These are phyloP conservation scores for Cephaloascus albidus DNA, from an alignment of 805 yeast species.

Conservation along the genomic window DNA sequence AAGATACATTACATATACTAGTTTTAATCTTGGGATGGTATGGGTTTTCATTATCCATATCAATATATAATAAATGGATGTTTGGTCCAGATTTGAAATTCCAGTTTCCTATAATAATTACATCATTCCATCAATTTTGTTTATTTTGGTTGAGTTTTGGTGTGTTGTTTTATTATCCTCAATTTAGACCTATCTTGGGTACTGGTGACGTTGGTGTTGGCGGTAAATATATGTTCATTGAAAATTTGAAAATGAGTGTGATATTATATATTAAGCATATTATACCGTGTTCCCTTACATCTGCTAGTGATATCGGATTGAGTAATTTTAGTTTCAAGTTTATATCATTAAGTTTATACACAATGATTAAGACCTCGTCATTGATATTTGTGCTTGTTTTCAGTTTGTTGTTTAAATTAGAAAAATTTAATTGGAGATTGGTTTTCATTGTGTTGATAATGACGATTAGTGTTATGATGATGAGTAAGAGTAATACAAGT, in stretches of 20 bases:
- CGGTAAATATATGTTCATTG: not conserved
- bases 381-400: conserved; percentile 84
- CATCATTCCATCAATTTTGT: conserved; percentile 76
- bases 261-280: conserved; percentile 42
- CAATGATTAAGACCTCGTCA: conserved; percentile 87
- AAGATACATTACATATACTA: too few species aligned
- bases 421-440: conserved; percentile 60
- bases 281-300: conserved; percentile 78
- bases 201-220: too few species aligned
- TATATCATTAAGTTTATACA: conserved; percentile 76
- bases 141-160: conserved; percentile 44
- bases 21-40: conserved; percentile 54
- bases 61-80: conserved; percentile 95
- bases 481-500: conserved; percentile 44
- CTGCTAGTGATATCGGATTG: conserved; percentile 90
- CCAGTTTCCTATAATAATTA: conserved; percentile 75
- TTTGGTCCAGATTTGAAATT: conserved; percentile 76
- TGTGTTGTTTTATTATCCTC: conserved; percentile 36
- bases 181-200: conserved; percentile 29
- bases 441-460: conserved; percentile 64
- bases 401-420: conserved; percentile 76
- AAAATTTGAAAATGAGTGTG: conserved; percentile 3
- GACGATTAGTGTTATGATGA: conserved; percentile 79
- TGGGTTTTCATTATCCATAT: conserved; percentile 54
- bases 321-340: conserved; percentile 77